Conservation (phyloP, 139 green algal species). For the Ulvella scutata region DNA sequence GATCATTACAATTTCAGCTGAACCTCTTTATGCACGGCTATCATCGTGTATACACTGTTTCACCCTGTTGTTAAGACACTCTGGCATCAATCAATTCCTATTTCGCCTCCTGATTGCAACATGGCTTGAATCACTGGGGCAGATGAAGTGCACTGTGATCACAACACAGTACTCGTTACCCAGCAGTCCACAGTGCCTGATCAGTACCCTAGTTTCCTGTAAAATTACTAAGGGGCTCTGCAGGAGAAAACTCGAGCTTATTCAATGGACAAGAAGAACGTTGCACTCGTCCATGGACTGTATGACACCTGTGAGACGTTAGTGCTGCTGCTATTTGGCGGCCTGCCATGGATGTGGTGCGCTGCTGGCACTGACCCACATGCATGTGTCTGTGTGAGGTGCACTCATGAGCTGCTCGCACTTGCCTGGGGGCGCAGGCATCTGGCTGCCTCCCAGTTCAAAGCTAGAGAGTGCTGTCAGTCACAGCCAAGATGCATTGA, state of each 20-base stretch:
- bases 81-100: too few species aligned
- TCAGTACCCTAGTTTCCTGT: not conserved
- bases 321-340: not conserved
- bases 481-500: too few species aligned
- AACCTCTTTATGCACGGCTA: too few species aligned
- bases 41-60: too few species aligned
- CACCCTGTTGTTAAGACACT: too few species aligned
- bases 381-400: not conserved
- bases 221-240: conserved; percentile 12
- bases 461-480: too few species aligned
- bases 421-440: conserved; percentile 16
- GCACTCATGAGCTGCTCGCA: conserved; percentile 1
- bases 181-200: not conserved
- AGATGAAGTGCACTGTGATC: not conserved
- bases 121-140: too few species aligned
- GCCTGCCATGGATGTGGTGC: not conserved
- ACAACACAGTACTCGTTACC: not conserved
- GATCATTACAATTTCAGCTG: too few species aligned
- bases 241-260: conserved; percentile 47
- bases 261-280: conserved; percentile 49
- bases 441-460: too few species aligned
- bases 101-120: too few species aligned
- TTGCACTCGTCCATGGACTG: not conserved
- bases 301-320: not conserved
- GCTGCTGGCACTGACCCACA: not conserved